phyloP scores from a whole-genome alignment of 805 yeast genomes.

The Candida bentonensis region DNA sequence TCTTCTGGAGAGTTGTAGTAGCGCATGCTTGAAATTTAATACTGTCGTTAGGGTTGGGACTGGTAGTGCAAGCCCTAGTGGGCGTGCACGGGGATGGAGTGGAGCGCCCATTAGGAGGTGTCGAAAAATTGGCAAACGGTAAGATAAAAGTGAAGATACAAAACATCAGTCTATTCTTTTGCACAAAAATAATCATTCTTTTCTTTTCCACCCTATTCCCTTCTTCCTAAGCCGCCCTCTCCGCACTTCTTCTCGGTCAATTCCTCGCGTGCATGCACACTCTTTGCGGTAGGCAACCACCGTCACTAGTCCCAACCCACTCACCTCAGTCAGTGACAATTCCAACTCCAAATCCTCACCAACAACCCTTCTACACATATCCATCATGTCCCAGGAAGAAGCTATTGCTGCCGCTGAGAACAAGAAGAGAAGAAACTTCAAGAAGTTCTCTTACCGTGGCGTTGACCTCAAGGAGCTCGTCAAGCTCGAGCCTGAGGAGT shows the following conservation, averaged over 20 bases:
- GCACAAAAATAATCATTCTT: too few species aligned
- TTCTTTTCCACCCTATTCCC: too few species aligned
- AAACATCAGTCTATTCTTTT: too few species aligned
- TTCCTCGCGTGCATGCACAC: too few species aligned
- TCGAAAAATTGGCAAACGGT: too few species aligned
- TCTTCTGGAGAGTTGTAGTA: constrained; percentile 31
- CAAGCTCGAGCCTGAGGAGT: constrained; percentile 91
- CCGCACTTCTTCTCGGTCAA: too few species aligned
- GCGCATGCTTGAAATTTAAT: neutral
- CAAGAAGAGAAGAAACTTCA: constrained; percentile 65
- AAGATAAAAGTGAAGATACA: too few species aligned
- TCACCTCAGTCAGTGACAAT: neutral
- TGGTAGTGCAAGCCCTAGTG: constrained; percentile 2
- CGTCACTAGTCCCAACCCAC: neutral
- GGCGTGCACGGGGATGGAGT: too few species aligned
- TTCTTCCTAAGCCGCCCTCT: too few species aligned
- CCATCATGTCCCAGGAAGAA: constrained; percentile 2
- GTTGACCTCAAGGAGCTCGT: constrained; percentile 90
- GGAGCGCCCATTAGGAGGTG: too few species aligned
- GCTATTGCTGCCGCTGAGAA: constrained; percentile 20
- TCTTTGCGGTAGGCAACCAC: constrained; percentile 1
- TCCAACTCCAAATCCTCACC: neutral
- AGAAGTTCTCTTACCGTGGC: constrained; percentile 97
- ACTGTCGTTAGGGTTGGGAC: neutral
- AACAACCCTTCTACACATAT: constrained; percentile 1